Evolutionary conservation across 306 rosid species (phyloP).

Genomic region (Astragalus membranaceus): DNA sequence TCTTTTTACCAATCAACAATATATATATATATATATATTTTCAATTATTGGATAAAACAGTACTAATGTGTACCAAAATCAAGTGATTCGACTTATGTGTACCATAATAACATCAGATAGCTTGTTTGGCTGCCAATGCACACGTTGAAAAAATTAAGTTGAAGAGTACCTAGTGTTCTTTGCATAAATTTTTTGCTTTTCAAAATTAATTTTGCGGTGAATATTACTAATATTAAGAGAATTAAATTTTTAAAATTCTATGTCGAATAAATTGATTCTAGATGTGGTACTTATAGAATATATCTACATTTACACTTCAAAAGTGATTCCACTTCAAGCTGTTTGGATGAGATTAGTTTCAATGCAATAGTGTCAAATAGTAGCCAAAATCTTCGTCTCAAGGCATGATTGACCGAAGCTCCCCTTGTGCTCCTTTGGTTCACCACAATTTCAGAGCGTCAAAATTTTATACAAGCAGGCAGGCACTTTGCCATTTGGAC

Average conservation of each 20-base stretch:
- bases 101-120: neutral
- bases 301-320: neutral
- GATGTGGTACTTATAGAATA: neutral
- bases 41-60: too few relatives aligned
- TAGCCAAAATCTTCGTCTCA: too few relatives aligned
- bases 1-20: too few relatives aligned
- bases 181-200: neutral
- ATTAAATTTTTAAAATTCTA: neutral
- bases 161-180: neutral
- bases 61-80: too few relatives aligned
- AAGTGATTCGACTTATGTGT: too few relatives aligned
- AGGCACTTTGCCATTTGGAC: neutral
- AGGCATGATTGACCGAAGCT: too few relatives aligned
- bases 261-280: neutral
- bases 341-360: too few relatives aligned
- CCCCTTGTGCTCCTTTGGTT: too few relatives aligned
- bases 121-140: neutral
- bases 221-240: neutral
- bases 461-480: too few relatives aligned
- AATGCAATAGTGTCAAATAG: too few relatives aligned
- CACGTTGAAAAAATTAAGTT: neutral
- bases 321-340: neutral
- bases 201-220: neutral
- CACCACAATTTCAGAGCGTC: too few relatives aligned
- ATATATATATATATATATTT: too few relatives aligned